Conservation (phyloP, 78 protist genomes). For the Planoprotostelium fungivorum region DNA sequence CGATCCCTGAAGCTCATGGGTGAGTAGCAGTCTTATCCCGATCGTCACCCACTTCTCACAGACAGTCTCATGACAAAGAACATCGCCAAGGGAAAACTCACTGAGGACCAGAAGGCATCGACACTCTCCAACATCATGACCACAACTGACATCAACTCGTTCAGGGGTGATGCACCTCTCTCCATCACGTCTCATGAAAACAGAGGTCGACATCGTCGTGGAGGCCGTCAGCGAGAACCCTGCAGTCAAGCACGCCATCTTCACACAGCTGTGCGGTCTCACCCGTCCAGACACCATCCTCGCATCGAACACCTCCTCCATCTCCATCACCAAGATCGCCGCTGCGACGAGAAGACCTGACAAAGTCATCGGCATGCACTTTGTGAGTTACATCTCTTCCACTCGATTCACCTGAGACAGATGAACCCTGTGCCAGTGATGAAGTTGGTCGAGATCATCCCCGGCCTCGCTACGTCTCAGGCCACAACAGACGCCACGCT, state of each 20-base stretch:
- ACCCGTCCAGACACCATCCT: slow-evolving; percentile 51
- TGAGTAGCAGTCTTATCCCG: slow-evolving; percentile 13
- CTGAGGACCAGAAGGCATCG: slow-evolving; percentile 32
- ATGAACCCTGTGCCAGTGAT: slow-evolving; percentile 85
- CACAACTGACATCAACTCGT: slow-evolving; percentile 13
- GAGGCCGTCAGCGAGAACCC: slow-evolving; percentile 77
- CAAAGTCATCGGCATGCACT: slow-evolving; percentile 86
- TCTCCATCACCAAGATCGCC: slow-evolving; percentile 81
- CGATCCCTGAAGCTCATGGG: slow-evolving; percentile 25
- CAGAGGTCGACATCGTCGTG: neutral
- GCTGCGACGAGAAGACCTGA: slow-evolving; percentile 53
- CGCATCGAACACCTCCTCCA: slow-evolving; percentile 82
- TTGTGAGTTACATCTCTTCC: slow-evolving; percentile 3
- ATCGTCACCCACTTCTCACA: slow-evolving; percentile 17
- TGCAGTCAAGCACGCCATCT: slow-evolving; percentile 59
- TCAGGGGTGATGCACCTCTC: slow-evolving; percentile 48
- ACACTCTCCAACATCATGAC: slow-evolving; percentile 27
- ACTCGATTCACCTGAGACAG: neutral
- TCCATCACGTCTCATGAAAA: slow-evolving; percentile 24
- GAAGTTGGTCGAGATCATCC: slow-evolving; percentile 80
- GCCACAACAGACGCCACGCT: slow-evolving; percentile 24
- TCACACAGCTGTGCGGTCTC: slow-evolving; percentile 31
- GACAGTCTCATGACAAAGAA: slow-evolving; percentile 13
- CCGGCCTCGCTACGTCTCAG: slow-evolving; percentile 66
- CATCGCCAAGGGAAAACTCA: slow-evolving; percentile 63